A percentile compares a stretch with the other conserved stretches of the same genome.
phyloP scores from a whole-genome alignment of 2,329 filamentous ascomycete species.

The Claviceps humidiphila region DNA sequence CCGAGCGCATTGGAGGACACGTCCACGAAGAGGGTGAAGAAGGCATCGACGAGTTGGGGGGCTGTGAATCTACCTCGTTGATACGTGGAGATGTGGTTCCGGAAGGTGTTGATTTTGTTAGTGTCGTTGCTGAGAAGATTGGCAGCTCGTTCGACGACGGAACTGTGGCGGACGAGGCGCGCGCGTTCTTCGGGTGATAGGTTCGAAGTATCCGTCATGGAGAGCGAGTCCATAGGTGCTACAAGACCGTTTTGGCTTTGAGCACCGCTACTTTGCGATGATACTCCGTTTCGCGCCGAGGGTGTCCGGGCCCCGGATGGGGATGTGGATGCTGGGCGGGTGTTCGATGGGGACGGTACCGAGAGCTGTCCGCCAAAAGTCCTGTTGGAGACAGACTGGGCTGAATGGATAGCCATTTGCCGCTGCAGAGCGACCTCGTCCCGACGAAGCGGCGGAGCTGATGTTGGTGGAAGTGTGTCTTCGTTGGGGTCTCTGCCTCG shows the following conservation, averaged over 20 bases:
- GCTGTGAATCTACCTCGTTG: slow-evolving; percentile 57
- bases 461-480: slow-evolving; percentile 62
- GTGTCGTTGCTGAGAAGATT: slow-evolving; percentile 68
- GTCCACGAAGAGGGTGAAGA: slow-evolving; percentile 73
- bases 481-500: slow-evolving; percentile 79
- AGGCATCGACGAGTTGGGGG: slow-evolving; percentile 67
- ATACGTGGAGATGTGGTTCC: slow-evolving; percentile 66
- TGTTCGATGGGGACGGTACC: slow-evolving; percentile 13
- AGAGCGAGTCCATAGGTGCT: slow-evolving; percentile 36
- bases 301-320: slow-evolving; percentile 2
- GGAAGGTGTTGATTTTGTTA: slow-evolving; percentile 64
- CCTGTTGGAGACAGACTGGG: slow-evolving; percentile 65
- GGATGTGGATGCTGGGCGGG: neutral
- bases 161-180: slow-evolving; percentile 63
- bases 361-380: slow-evolving; percentile 79
- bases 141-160: slow-evolving; percentile 74
- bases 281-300: slow-evolving; percentile 11
- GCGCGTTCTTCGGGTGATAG: slow-evolving; percentile 69
- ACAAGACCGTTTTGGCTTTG: slow-evolving; percentile 10
- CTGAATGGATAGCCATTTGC: slow-evolving; percentile 80
- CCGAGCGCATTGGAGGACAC: slow-evolving; percentile 69
- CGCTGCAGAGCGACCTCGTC: slow-evolving; percentile 87
- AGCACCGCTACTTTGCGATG: neutral
- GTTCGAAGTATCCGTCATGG: slow-evolving; percentile 34
- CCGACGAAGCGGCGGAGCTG: slow-evolving; percentile 65